Percentiles rank a stretch among this genome's conserved stretches.
These are phyloP conservation scores for Aspergillus conjunctus DNA, from an alignment of 495 filamentous ascomycete genomes.

Conservation along the genomic window DNA sequence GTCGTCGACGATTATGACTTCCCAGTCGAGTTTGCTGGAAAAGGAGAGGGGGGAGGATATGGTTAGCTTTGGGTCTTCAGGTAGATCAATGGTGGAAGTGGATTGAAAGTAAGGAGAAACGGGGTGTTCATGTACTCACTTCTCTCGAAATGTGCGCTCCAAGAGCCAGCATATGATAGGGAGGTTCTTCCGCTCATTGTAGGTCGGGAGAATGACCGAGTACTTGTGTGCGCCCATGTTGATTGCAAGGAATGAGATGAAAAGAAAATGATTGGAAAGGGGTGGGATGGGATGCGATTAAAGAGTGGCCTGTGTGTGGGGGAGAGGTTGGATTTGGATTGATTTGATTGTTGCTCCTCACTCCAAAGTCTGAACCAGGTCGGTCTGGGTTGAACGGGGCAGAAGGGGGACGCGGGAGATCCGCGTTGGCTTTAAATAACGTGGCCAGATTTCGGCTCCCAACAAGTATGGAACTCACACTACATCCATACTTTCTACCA, in stretches of 20 bases:
- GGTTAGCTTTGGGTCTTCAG: neutral
- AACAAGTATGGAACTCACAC: neutral
- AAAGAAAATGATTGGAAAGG: conserved; percentile 1
- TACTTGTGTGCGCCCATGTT: conserved; percentile 71
- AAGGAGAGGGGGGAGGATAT: neutral
- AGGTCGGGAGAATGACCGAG: conserved; percentile 95
- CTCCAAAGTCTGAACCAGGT: neutral
- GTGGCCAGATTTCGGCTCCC: conserved; percentile 17
- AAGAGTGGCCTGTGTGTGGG: neutral
- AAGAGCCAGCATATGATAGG: conserved; percentile 95
- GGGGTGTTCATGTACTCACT: conserved; percentile 36
- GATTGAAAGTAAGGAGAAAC: neutral
- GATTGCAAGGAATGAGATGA: conserved; percentile 10
- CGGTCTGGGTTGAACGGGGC: conserved; percentile 1
- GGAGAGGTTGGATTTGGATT: neutral
- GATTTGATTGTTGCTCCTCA: conserved; percentile 11
- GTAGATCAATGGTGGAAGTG: neutral
- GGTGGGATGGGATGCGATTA: conserved; percentile 5
- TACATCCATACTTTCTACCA: neutral
- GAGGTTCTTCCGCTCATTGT: conserved; percentile 96
- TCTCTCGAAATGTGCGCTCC: conserved; percentile 83
- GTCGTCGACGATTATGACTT: conserved; percentile 96
- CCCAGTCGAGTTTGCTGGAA: conserved; percentile 88
- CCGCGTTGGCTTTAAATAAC: conserved; percentile 19
- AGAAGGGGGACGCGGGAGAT: conserved; percentile 14